A percentile compares a stretch with the other conserved stretches of the same genome.
These are phyloP conservation scores for Hypoxylon sp. DNA, from an alignment of 2,329 filamentous ascomycete genomes.

Conservation along the genomic window DNA sequence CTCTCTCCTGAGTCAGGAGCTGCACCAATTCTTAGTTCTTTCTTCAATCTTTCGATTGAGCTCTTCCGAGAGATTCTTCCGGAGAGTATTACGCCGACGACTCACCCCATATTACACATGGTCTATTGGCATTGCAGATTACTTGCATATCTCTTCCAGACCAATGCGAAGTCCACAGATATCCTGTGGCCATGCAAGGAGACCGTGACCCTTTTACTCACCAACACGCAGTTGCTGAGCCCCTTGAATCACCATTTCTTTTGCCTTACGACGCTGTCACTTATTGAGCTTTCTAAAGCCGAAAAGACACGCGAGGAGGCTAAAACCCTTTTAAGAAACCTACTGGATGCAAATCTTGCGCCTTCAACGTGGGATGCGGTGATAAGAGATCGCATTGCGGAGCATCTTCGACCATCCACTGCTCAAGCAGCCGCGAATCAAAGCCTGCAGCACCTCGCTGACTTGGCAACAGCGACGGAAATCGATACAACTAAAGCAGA, in stretches of 20 bases:
- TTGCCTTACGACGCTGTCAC: constrained; percentile 69
- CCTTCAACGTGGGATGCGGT: constrained; percentile 69
- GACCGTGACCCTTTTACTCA: constrained; percentile 69
- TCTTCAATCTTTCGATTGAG: constrained; percentile 71
- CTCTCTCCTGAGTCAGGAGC: constrained; percentile 58
- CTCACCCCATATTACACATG: constrained; percentile 71
- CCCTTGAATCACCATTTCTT: constrained; percentile 78
- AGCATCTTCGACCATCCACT: constrained; percentile 55
- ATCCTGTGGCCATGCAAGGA: constrained; percentile 72
- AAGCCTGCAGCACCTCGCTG: constrained; percentile 72
- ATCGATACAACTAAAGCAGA: constrained; percentile 45
- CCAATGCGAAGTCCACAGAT: constrained; percentile 67
- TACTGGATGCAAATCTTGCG: constrained; percentile 66
- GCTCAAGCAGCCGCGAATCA: constrained; percentile 61
- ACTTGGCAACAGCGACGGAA: constrained; percentile 63
- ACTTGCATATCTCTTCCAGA: constrained; percentile 71
- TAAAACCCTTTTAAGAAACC: constrained; percentile 65
- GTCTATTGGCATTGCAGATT: constrained; percentile 79
- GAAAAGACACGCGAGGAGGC: constrained; percentile 71
- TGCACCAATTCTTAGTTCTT: constrained; percentile 60
- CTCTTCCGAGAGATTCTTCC: constrained; percentile 76
- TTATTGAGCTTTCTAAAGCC: constrained; percentile 70
- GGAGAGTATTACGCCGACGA: constrained; percentile 64
- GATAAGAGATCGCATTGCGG: constrained; percentile 66
- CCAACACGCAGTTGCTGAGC: constrained; percentile 67